phyloP scores from a whole-genome alignment of 2,329 filamentous ascomycete genomes.

The Polychaeton citri region DNA sequence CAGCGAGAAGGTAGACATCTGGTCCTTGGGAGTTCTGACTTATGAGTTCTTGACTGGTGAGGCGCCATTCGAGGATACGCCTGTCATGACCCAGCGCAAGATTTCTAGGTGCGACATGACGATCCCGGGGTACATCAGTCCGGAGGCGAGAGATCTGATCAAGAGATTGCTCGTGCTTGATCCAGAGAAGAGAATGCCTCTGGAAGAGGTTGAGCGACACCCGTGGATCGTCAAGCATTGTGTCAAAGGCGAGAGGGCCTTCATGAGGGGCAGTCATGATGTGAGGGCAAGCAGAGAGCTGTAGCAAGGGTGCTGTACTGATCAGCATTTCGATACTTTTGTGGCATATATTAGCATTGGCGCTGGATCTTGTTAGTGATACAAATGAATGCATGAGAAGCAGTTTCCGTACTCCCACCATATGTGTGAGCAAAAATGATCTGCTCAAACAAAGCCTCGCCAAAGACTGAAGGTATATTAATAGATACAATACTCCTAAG shows the following conservation, averaged over 20 bases:
- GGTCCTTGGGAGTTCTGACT: constrained; percentile 86
- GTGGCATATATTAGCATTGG: too few relatives aligned
- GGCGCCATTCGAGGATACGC: constrained; percentile 92
- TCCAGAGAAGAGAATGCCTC: constrained; percentile 79
- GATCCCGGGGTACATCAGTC: constrained; percentile 77
- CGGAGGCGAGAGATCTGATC: constrained; percentile 84
- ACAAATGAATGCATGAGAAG: too few relatives aligned
- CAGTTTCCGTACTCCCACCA: too few relatives aligned
- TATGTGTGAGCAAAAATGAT: too few relatives aligned
- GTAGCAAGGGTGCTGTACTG: too few relatives aligned
- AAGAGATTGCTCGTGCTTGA: constrained; percentile 83
- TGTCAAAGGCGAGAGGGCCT: constrained; percentile 38
- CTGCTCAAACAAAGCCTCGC: background rate
- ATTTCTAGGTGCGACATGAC: constrained; percentile 87
- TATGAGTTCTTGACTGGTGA: constrained; percentile 96
- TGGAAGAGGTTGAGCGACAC: constrained; percentile 78
- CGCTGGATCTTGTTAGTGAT: too few relatives aligned
- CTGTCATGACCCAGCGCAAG: constrained; percentile 82
- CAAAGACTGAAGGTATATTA: background rate
- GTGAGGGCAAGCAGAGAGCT: too few relatives aligned
- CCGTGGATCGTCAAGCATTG: constrained; percentile 98
- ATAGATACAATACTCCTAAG: background rate
- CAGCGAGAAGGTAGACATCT: constrained; percentile 89
- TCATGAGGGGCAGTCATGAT: constrained; percentile 32
- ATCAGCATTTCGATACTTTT: too few relatives aligned